Evolutionary conservation across 371 early-diverging fungal species (phyloP).

Genomic region (Mucor plumbeus): DNA sequence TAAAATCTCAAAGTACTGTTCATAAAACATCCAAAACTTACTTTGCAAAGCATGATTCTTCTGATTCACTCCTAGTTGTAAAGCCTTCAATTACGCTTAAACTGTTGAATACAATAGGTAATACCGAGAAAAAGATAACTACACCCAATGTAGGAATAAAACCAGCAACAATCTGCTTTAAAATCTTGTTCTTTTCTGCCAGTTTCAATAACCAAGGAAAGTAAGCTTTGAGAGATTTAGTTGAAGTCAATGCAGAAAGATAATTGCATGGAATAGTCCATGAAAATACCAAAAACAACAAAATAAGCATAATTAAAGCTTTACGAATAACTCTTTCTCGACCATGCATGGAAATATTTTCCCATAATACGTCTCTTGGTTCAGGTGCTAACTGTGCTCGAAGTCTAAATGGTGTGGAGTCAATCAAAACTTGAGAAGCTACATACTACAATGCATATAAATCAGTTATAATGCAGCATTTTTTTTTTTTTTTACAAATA

Average conservation of each 20-base stretch:
- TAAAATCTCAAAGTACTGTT: background rate
- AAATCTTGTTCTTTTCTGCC: slow-evolving; percentile 51
- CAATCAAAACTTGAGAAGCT: slow-evolving; percentile 62
- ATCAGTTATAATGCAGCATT: no score
- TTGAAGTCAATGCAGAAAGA: slow-evolving; percentile 58
- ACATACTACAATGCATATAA: slow-evolving; percentile 44
- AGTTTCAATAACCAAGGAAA: slow-evolving; percentile 53
- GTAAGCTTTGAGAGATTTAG: slow-evolving; percentile 52
- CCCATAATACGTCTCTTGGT: slow-evolving; percentile 80
- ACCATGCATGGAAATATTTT: slow-evolving; percentile 68
- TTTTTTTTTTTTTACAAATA: no score
- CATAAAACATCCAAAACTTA: slow-evolving; percentile 23
- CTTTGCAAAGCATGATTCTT: slow-evolving; percentile 72
- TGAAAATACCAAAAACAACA: slow-evolving; percentile 57
- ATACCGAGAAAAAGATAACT: slow-evolving; percentile 58
- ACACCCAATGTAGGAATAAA: slow-evolving; percentile 67
- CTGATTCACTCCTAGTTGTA: slow-evolving; percentile 71
- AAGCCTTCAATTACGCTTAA: slow-evolving; percentile 66
- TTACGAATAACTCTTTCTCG: slow-evolving; percentile 55
- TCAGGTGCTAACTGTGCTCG: slow-evolving; percentile 75
- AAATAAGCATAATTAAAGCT: slow-evolving; percentile 45
- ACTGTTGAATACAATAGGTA: slow-evolving; percentile 72
- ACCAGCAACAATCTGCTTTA: slow-evolving; percentile 61
- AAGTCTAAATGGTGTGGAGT: slow-evolving; percentile 73
- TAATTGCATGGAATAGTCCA: slow-evolving; percentile 62